These are phyloP conservation scores for Dictyostelium purpureum DNA, from an alignment of 78 protist species.

Conservation along the genomic window DNA sequence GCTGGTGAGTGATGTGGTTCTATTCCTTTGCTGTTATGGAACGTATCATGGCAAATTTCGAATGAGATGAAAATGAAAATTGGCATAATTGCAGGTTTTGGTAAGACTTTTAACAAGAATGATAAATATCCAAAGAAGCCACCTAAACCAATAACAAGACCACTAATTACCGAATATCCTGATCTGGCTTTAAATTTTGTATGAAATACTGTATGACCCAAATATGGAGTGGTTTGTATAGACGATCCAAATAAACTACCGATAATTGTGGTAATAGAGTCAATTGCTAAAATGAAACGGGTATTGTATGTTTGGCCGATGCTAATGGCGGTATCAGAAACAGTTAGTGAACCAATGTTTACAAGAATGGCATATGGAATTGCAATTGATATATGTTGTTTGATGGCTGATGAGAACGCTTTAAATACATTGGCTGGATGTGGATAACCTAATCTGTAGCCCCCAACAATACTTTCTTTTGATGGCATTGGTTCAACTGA, in stretches of 20 bases:
- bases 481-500: conserved; percentile 34
- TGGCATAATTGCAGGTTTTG: conserved; percentile 75
- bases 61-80: conserved; percentile 70
- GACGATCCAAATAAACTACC: conserved; percentile 48
- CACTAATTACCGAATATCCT: conserved; percentile 53
- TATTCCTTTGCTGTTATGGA: conserved; percentile 36
- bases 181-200: conserved; percentile 62
- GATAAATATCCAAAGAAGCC: conserved; percentile 59
- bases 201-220: conserved; percentile 70
- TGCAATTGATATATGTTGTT: conserved; percentile 51
- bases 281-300: conserved; percentile 8
- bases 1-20: conserved; percentile 55
- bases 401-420: conserved; percentile 7
- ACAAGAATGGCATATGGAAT: conserved; percentile 72
- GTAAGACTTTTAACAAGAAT: conserved; percentile 21
- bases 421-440: conserved; percentile 54
- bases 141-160: conserved; percentile 61
- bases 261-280: conserved; percentile 30
- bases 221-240: conserved; percentile 66
- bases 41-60: conserved; percentile 49
- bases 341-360: conserved; percentile 53
- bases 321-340: conserved; percentile 21
- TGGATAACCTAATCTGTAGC: conserved; percentile 14
- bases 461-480: not conserved
- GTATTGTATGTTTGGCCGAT: conserved; percentile 58